Evolutionary conservation across 768 basidiomycete species (phyloP), one percentile per base, ranked within the genome.

Genomic region (Melanogaster broomeanus): DNA sequence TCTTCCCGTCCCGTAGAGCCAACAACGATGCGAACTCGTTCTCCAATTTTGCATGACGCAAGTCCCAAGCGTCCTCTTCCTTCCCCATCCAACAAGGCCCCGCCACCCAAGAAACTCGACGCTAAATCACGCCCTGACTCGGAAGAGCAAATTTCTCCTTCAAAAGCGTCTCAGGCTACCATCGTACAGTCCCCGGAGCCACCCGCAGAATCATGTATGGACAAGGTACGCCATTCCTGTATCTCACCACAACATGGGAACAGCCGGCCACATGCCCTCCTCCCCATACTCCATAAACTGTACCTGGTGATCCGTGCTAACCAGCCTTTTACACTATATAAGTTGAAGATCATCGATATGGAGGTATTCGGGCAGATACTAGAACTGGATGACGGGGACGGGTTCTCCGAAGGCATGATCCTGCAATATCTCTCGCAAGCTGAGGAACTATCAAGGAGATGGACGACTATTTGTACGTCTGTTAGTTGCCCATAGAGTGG

Each of bases 381-480:
- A 56, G 95, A 98, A 46, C 82, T 98, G 61, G 97, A 93, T 66
- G 94, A 93, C 9, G 90, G 84, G n/a, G 88, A 83, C 51, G 85
- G 87, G 7, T 99, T 98, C 69, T 88, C 88, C 15, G 74, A 73
- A 51, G 82, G 72, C 35, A 95, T 98, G 85, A 86, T 86, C 13
- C 67, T 72, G 61, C 89, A 83, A 1, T 99, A 90, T 69, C 90
- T 94, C 65, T 69, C 72, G 1, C 97, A 99, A 68, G 92, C 90
- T 0, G 76, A 15, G 60, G 73, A 18, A 96, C 93, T 0, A 93
- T 99, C 53, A 64, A 71, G 9, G 70, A 85, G 31, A 95, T 99
- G 85, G 84, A 92, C 60, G 66, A 74, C 1, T 83, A 82, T 28
- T 74, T 94, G 93, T 98, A 64, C 73, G 93, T 80, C 31, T 50